Evolutionary conservation across 1,284 basidiomycete genomes (phyloP).

Genomic region (Rhodotorula sp.): DNA sequence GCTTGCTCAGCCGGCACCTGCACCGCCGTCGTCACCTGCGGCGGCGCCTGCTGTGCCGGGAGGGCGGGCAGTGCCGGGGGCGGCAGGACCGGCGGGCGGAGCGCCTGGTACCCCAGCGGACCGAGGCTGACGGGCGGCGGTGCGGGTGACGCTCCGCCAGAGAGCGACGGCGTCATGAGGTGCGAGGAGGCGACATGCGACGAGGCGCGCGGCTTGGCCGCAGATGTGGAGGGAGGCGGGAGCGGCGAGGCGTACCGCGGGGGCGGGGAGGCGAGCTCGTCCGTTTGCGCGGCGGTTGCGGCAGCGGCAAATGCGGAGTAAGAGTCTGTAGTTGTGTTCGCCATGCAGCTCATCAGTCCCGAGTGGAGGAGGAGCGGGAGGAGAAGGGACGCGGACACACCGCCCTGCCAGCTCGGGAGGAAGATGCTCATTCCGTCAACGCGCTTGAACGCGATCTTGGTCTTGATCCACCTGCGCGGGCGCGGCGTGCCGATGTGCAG

Average conservation of each 20-base stretch:
- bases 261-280: slow-evolving; percentile 26
- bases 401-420: slow-evolving; percentile 27
- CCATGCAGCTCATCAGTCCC: no score
- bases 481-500: slow-evolving; percentile 27
- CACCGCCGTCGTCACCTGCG: no score
- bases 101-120: background rate
- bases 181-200: background rate
- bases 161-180: background rate
- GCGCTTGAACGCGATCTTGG: slow-evolving; percentile 13
- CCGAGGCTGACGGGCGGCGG: background rate
- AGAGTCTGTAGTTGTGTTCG: slow-evolving; percentile 11
- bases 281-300: background rate
- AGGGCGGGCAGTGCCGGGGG: no score
- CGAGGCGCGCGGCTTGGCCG: slow-evolving; percentile 7
- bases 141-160: background rate
- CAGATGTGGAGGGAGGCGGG: background rate
- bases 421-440: slow-evolving; percentile 11
- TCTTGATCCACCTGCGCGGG: slow-evolving; percentile 30
- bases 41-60: no score
- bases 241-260: background rate
- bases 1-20: background rate
- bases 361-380: background rate
- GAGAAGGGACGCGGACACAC: background rate
- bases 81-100: background rate
- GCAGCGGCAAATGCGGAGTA: slow-evolving; percentile 13